Evolutionary conservation across 2,329 filamentous ascomycete species (phyloP).

Genomic region (Moelleriella libera): DNA sequence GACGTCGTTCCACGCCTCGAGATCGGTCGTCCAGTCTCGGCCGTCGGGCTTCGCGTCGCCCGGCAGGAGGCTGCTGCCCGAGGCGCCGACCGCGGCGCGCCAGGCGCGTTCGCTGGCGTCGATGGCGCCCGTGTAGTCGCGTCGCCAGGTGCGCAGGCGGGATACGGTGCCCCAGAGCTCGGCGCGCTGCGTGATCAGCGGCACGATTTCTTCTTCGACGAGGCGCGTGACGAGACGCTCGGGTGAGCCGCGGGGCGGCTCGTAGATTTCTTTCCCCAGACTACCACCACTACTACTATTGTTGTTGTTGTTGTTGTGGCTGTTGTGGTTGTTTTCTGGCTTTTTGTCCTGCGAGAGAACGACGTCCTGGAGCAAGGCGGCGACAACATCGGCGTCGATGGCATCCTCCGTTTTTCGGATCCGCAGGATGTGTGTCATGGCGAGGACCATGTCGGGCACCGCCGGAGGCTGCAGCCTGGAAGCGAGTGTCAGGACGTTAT

Average conservation of each 20-base stretch:
- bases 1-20: conserved; percentile 54
- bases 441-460: conserved; percentile 61
- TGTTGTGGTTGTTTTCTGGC: not conserved
- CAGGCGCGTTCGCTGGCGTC: conserved; percentile 83
- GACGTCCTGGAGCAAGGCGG: conserved; percentile 57
- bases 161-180: conserved; percentile 66
- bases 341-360: conserved; percentile 30
- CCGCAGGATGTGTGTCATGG: conserved; percentile 60
- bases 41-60: conserved; percentile 11
- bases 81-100: conserved; percentile 51
- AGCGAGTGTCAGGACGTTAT: conserved; percentile 83
- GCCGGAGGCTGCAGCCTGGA: conserved; percentile 63
- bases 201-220: conserved; percentile 60
- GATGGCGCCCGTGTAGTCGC: conserved; percentile 57
- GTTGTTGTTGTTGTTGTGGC: too few species aligned
- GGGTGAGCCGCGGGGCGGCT: conserved; percentile 38
- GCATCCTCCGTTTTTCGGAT: conserved; percentile 67
- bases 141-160: conserved; percentile 58
- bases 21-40: conserved; percentile 33
- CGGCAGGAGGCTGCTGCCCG: conserved; percentile 29
- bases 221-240: conserved; percentile 54
- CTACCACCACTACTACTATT: too few species aligned
- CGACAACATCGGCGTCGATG: conserved; percentile 61
- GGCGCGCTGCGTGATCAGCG: conserved; percentile 69
- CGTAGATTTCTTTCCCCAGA: conserved; percentile 13